Conservation (phyloP, 1,284 basidiomycete species). For the Cronartium quercuum region DNA sequence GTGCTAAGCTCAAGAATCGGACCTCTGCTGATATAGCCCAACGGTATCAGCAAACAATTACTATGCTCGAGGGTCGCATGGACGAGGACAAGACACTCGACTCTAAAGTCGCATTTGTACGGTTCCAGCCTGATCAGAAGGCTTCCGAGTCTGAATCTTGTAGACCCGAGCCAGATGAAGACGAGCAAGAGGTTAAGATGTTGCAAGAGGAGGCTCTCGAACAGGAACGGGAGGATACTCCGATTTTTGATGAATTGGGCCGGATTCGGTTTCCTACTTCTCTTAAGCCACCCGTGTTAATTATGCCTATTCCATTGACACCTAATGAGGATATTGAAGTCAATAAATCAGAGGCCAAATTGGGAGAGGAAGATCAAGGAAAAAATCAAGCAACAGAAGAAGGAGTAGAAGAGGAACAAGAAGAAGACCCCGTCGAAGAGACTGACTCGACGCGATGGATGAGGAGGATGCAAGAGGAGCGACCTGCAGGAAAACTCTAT, state of each 20-base stretch:
- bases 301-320: conserved; percentile 33
- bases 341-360: neutral
- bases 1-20: conserved; percentile 6
- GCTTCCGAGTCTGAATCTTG: neutral
- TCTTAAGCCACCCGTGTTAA: conserved; percentile 23
- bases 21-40: conserved; percentile 36
- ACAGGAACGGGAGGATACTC: neutral
- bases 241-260: conserved; percentile 30
- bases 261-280: conserved; percentile 33
- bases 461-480: neutral
- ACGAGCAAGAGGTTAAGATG: neutral
- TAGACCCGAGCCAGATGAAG: neutral
- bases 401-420: neutral
- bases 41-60: conserved; percentile 25
- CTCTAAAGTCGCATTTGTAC: conserved; percentile 28
- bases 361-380: neutral
- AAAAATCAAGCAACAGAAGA: neutral
- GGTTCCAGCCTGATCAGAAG: neutral
- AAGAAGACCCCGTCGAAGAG: conserved; percentile 10
- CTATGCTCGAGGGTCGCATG: conserved; percentile 16
- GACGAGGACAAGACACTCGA: conserved; percentile 31
- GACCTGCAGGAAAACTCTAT: conserved; percentile 30
- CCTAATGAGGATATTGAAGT: conserved; percentile 19
- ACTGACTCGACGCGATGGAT: neutral
- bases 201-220: neutral